Base-by-base conservation (phyloP, 805 yeast species). In the Aciculoconidium aculeatum region DNA sequence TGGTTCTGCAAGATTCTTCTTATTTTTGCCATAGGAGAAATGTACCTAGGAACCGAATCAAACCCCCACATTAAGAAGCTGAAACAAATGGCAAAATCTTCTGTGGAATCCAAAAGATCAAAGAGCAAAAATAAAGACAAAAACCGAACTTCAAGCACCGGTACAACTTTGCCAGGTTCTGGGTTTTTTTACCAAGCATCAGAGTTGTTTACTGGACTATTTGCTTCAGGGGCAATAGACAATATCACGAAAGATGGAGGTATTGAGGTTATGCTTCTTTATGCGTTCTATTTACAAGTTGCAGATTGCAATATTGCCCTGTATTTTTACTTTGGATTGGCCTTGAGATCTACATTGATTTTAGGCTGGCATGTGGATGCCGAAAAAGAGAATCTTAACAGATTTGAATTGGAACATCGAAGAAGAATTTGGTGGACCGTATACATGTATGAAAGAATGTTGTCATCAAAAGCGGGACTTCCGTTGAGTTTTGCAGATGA, bases 291-390 rank as follows among this genome's bases (percentile, higher is more conserved):
- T 48, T 56, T 82, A 17, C 94, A 82, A 51, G 90, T 82, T 15
- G 90, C 90, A 0, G 94, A 82, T 48, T 80, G 87, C 46, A 82
- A 88, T 1, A 78, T 81, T 6, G 82, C 88, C 1, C 80, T 88
- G 3, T 82, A 82, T 44, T 80, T 82, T 45, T 82, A 81, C 52
- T 80, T 82, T 53, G 88, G 88, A 3, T 66, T 78, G 35, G 90
- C 90, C 0, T 51, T 82, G 20, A 62, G 88, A 34, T 76, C 88
- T 0, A 76, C 86, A 6, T 58, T 82, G 31, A 75, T 81, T 26
- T 52, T 81, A 15, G 94, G 94, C 2, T 70, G 80, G 76, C 94
- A 82, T 51, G 92, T 82, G 3, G 92, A 82, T 55, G 78, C 85
- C 6, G 88, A 80, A 36, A 74, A 75, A 42, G 85, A 77, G 38